Evolutionary conservation across 2,329 filamentous ascomycete species (phyloP).

Genomic region (Emmonsiellopsis sp.): DNA sequence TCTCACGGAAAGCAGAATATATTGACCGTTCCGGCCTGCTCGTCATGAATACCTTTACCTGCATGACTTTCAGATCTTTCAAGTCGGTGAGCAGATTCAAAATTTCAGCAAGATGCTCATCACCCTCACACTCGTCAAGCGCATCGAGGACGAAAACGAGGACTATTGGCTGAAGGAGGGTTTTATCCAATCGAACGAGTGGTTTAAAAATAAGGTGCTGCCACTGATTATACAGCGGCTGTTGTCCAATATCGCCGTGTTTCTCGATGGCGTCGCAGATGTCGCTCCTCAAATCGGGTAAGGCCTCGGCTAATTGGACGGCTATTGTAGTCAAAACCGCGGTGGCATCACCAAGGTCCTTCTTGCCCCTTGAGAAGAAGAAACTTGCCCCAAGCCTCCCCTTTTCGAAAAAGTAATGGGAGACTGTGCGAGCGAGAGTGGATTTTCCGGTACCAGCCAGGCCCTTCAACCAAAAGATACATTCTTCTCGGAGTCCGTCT

Average conservation of each 20-base stretch:
- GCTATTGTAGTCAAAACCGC: slow-evolving; percentile 20
- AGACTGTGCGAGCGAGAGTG: slow-evolving; percentile 22
- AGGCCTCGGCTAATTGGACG: slow-evolving; percentile 18
- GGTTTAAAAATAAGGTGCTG: slow-evolving; percentile 17
- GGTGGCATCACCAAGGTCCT: slow-evolving; percentile 12
- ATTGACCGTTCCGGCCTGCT: slow-evolving; percentile 22
- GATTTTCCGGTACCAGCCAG: slow-evolving; percentile 28
- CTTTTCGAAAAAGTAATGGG: slow-evolving; percentile 7
- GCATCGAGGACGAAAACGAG: slow-evolving; percentile 21
- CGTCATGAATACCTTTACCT: slow-evolving; percentile 21
- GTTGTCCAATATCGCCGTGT: slow-evolving; percentile 19
- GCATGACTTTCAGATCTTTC: slow-evolving; percentile 4
- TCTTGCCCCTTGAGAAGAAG: slow-evolving; percentile 20
- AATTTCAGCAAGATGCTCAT: slow-evolving; percentile 16
- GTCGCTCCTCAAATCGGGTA: slow-evolving; percentile 20
- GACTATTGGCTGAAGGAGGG: background rate
- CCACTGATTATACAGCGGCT: slow-evolving; percentile 19
- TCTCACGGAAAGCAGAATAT: slow-evolving; percentile 12
- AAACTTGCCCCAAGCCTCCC: slow-evolving; percentile 20
- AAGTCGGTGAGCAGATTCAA: slow-evolving; percentile 14
- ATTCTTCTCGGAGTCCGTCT: slow-evolving; percentile 3
- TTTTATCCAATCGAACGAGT: slow-evolving; percentile 10
- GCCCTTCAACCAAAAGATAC: slow-evolving; percentile 25
- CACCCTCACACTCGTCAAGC: slow-evolving; percentile 21
- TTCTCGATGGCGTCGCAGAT: slow-evolving; percentile 15